phyloP scores from a whole-genome alignment of 2,329 filamentous ascomycete genomes.

The Fusarium nematophilum region DNA sequence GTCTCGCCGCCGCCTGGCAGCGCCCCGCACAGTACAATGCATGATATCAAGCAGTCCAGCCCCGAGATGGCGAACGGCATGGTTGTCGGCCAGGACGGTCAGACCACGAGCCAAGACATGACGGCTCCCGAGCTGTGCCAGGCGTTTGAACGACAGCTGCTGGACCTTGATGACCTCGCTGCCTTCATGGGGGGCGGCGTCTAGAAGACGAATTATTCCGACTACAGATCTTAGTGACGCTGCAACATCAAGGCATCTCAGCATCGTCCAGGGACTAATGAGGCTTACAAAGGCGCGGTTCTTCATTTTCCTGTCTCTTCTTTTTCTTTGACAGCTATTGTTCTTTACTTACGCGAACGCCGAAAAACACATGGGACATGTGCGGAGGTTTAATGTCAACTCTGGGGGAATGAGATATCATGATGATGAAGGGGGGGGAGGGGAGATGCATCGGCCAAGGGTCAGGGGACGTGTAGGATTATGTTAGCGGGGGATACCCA shows the following conservation, averaged over 20 bases:
- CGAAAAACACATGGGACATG: neutral
- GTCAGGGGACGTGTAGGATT: conserved; percentile 34
- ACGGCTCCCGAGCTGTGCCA: conserved; percentile 67
- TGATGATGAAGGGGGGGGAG: conserved; percentile 17
- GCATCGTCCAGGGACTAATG: conserved; percentile 15
- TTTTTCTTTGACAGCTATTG: neutral
- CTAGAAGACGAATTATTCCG: conserved; percentile 41
- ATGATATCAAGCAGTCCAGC: conserved; percentile 53
- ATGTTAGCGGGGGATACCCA: conserved; percentile 41
- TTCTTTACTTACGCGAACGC: neutral
- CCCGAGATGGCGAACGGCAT: conserved; percentile 50
- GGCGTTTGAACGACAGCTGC: conserved; percentile 69
- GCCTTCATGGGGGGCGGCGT: conserved; percentile 73
- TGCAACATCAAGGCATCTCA: conserved; percentile 15
- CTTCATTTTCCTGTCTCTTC: conserved; percentile 9
- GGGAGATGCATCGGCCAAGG: conserved; percentile 1
- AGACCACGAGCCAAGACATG: conserved; percentile 62
- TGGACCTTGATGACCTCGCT: conserved; percentile 70
- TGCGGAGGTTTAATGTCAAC: conserved; percentile 16
- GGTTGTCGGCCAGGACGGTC: conserved; percentile 46
- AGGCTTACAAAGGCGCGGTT: conserved; percentile 19
- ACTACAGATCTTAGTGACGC: neutral
- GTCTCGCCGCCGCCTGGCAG: conserved; percentile 55
- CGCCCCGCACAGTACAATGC: conserved; percentile 40
- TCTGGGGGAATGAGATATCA: conserved; percentile 7